phyloP scores from a whole-genome alignment of 2,329 filamentous ascomycete species.

The Phaeosphaeriaceae sp. region DNA sequence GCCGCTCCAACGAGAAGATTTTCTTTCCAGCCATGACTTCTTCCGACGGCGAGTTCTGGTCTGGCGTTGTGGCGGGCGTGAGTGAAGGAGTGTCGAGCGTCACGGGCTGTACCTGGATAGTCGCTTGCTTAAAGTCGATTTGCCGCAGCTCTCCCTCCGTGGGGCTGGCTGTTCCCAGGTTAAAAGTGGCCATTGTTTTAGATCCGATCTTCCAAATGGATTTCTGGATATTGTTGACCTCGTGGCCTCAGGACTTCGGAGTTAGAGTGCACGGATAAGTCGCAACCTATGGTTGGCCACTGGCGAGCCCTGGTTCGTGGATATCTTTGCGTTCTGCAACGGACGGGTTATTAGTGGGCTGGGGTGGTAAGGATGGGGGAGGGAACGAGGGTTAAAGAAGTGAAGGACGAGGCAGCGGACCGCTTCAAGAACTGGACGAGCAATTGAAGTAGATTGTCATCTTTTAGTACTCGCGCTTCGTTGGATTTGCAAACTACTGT shows the following conservation, averaged over 20 bases:
- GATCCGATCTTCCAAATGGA: constrained; percentile 17
- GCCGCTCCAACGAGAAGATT: constrained; percentile 37
- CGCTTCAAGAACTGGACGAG: constrained; percentile 19
- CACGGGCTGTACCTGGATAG: constrained; percentile 39
- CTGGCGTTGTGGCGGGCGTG: constrained; percentile 33
- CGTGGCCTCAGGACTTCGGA: constrained; percentile 22
- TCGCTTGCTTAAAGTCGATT: constrained; percentile 42
- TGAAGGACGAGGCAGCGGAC: constrained; percentile 11
- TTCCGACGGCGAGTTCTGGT: constrained; percentile 31
- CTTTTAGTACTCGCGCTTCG: constrained; percentile 43
- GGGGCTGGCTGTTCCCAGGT: constrained; percentile 36
- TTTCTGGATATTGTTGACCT: constrained; percentile 5
- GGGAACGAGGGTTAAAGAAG: constrained; percentile 8
- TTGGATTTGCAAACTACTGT: constrained; percentile 30
- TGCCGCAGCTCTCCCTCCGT: constrained; percentile 30
- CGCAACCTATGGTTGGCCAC: constrained; percentile 20
- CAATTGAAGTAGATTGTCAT: constrained; percentile 43
- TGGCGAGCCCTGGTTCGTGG: neutral
- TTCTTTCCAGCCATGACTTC: constrained; percentile 44
- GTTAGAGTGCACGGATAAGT: constrained; percentile 30
- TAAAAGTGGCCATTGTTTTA: constrained; percentile 41
- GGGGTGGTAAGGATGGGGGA: constrained; percentile 10
- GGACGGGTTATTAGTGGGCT: neutral
- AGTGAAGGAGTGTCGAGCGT: constrained; percentile 20
- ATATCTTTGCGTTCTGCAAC: neutral